Evolutionary conservation across 805 yeast genomes (phyloP).

Genomic region (Yarrowia sp.): DNA sequence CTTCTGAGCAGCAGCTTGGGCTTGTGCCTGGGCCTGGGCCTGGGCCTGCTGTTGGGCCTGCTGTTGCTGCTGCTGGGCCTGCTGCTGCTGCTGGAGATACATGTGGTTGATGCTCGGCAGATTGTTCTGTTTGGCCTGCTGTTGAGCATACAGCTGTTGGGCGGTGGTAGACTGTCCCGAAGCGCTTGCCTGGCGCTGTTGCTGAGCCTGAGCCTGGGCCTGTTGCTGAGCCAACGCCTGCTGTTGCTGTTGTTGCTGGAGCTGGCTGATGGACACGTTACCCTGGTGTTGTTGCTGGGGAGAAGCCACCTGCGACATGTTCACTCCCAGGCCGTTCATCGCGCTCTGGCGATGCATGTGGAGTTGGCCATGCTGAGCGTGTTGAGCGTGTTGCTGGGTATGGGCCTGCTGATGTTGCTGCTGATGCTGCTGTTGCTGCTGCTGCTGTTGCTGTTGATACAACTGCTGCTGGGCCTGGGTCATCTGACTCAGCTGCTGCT

Average conservation of each 20-base stretch:
- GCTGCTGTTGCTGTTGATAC: conserved; percentile 2
- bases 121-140: conserved; percentile 24
- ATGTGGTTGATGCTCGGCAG: conserved; percentile 27
- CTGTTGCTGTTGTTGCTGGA: conserved; percentile 41
- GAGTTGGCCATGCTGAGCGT: no score
- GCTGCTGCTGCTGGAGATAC: conserved; percentile 20
- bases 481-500: conserved; percentile 8
- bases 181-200: background rate
- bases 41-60: conserved; percentile 16
- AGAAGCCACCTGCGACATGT: conserved; percentile 26
- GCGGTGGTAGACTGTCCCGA: background rate
- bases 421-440: conserved; percentile 12
- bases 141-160: background rate
- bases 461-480: conserved; percentile 8
- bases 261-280: conserved; percentile 14
- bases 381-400: conserved; percentile 18
- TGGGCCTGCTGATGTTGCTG: conserved; percentile 20
- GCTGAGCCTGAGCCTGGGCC: background rate
- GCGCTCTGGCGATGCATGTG: no score
- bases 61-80: conserved; percentile 2
- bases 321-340: no score
- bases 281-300: conserved; percentile 26
- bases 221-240: conserved; percentile 30
- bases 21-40: conserved; percentile 6
- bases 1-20: background rate